Evolutionary conservation across 2,329 filamentous ascomycete genomes (phyloP), one percentile per base, ranked within the genome.

Genomic region (Xylaria sp.): DNA sequence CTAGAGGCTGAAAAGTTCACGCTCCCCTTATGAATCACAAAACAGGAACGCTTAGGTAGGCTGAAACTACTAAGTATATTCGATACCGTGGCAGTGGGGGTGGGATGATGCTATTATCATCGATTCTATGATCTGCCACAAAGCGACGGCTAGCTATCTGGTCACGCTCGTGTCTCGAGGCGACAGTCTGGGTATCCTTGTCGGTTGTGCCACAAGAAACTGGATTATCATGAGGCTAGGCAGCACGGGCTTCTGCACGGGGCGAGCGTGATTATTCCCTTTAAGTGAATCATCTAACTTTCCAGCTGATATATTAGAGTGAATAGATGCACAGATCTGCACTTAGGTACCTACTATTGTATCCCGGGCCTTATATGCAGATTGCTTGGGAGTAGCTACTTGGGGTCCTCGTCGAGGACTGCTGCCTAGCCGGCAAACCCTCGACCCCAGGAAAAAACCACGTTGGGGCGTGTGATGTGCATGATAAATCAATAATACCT

Each of bases 401-500:
- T 59, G 32, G 62, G 34, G 44, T 23, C 34, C 15, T 61, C 2
- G 13, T 18, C 44, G 20, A 34, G n/a, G 12, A 46, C 28, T 65
- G 66, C 46, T 68, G 66, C 66, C 66, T 68, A 39, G 66, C 41
- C 56, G 44, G 51, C 28, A 23, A 50, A 41, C 34, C 56, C n/a
- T n/a, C n/a, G n/a, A n/a, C n/a, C 44, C 54, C 37, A 50, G 46
- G 28, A 37, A 60, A 60, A 37, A 54, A 23, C 34, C 6, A 59
- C 28, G 41, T 58, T 25, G 23, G 55, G 55, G 55, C 28, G 12
- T 39, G 60, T 44, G 37, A n/a, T 44, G 25, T 52, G 34, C 32
- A 58, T 64, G 25, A 51, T 51, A 25, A 37, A 37, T 32, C 10
- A 48, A 18, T 20, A 48, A 15, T 18, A 34, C 34, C 1, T 37